Evolutionary conservation across 2,329 filamentous ascomycete species (phyloP).

Genomic region (Rhinocladiella similis): DNA sequence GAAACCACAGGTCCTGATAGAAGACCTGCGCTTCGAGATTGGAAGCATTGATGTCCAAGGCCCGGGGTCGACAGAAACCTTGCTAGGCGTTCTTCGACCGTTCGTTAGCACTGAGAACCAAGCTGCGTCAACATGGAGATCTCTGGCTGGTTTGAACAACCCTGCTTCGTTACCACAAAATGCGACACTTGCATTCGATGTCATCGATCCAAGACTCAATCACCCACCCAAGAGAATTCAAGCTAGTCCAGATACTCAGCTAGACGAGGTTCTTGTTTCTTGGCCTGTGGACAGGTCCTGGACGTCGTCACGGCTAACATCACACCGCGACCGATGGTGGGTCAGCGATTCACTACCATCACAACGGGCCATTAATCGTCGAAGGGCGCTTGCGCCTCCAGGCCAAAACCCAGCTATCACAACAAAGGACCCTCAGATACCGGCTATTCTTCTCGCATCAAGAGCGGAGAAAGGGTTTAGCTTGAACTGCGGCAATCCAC

Average conservation of each 20-base stretch:
- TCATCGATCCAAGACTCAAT: slow-evolving; percentile 76
- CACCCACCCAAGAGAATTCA: slow-evolving; percentile 64
- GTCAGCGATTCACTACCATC: slow-evolving; percentile 67
- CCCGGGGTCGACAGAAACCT: slow-evolving; percentile 75
- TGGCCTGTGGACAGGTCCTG: slow-evolving; percentile 66
- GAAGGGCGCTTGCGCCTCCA: slow-evolving; percentile 64
- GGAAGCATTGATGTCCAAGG: slow-evolving; percentile 70
- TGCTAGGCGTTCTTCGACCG: slow-evolving; percentile 68
- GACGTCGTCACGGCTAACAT: slow-evolving; percentile 61
- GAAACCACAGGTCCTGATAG: slow-evolving; percentile 61
- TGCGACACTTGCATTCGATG: slow-evolving; percentile 69
- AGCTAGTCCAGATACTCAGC: slow-evolving; percentile 35
- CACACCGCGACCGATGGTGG: slow-evolving; percentile 63
- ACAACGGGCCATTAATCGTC: slow-evolving; percentile 78
- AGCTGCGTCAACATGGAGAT: slow-evolving; percentile 37
- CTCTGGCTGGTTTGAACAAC: slow-evolving; percentile 59
- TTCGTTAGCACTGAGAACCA: slow-evolving; percentile 38
- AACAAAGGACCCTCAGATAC: slow-evolving; percentile 71
- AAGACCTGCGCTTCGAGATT: slow-evolving; percentile 70
- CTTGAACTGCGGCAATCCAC: slow-evolving; percentile 49
- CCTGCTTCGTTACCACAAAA: slow-evolving; percentile 69
- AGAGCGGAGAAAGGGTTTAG: slow-evolving; percentile 47
- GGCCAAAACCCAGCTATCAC: slow-evolving; percentile 62
- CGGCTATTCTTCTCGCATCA: slow-evolving; percentile 64
- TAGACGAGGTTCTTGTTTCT: slow-evolving; percentile 62